Conservation (phyloP, 2,329 filamentous ascomycete species). For the Penicillium glabrum region DNA sequence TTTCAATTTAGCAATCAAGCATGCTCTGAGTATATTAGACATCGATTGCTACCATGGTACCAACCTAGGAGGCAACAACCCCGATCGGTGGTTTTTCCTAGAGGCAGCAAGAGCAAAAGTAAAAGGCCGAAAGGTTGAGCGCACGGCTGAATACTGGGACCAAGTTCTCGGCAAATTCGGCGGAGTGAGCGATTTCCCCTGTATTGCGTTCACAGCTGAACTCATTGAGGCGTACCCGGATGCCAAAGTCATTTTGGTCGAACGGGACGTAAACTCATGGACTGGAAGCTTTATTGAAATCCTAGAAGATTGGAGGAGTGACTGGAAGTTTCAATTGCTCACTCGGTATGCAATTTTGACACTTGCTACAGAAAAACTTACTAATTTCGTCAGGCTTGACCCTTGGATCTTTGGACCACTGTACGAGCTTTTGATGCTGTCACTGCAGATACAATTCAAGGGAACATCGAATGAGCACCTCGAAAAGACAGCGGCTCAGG, state of each 20-base stretch:
- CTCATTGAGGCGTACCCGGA: not conserved
- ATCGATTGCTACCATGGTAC: not conserved
- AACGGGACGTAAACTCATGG: not conserved
- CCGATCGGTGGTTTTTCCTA: not conserved
- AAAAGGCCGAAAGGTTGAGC: not conserved
- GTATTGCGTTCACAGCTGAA: not conserved
- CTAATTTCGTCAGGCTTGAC: too few relatives aligned
- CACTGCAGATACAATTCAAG: too few relatives aligned
- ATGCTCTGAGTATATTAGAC: not conserved
- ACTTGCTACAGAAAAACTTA: too few relatives aligned
- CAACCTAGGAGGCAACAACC: not conserved
- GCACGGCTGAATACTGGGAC: not conserved
- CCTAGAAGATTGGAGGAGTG: not conserved
- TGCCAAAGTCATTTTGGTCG: not conserved
- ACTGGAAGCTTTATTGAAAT: not conserved
- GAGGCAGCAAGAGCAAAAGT: not conserved
- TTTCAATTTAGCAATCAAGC: not conserved
- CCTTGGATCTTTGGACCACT: too few relatives aligned
- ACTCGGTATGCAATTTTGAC: too few relatives aligned
- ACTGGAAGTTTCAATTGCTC: not conserved
- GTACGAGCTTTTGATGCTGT: too few relatives aligned
- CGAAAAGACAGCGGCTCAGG: too few relatives aligned
- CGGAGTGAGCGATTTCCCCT: not conserved
- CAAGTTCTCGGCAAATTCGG: not conserved
- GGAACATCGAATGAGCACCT: too few relatives aligned